Base-by-base conservation (phyloP, 2,329 filamentous ascomycete species). In the Coniochaeta sp. region DNA sequence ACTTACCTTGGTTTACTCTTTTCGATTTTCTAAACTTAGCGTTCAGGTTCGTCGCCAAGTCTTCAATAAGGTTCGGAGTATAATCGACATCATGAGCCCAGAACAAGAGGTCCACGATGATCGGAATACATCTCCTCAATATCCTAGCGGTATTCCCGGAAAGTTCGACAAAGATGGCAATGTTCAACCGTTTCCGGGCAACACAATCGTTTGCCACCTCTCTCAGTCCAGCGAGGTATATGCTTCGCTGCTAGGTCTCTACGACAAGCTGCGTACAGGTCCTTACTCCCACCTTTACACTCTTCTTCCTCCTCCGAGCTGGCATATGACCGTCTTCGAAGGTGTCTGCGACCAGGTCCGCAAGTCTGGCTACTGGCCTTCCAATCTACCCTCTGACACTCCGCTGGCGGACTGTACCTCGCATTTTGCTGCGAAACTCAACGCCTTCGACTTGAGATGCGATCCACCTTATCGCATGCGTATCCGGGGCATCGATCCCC, bases 281-380 rank as follows among this genome's bases (percentile, higher is more conserved):
- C 60, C 63, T 8, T 59, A 67, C n/a, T 24, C 64, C 1, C 16
- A 52, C 8, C 59, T 67, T 12, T 62, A 65, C 50, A 56, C 65
- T 14, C 60, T 68, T 17, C 64, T 70, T 1, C 67, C 67, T 12
- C 60, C 66, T 1, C 24, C 61, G 11, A 68, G 66, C 62, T 69
- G 67, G 65, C 68, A 69, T 63, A 68, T 68, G 66, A 68, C 68
- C 26, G 54, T 69, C 34, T 69, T 70, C 63, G 68, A 69, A 47
- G 67, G 65, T 31, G 63, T 68, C 14, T 66, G 66, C 58, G 66
- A 69, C 62, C 55, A 60, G 43, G 65, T 64, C 16, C 64, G 66
- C 47, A 26, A 55, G 14, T 59, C 62, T 2, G 64, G 62, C 26
- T 62, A 59, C 61, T 69, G 67, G 67, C 67, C 68, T 17, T 22